Evolutionary conservation across 2,329 filamentous ascomycete genomes (phyloP).

Genomic region (Phialophora tarda): DNA sequence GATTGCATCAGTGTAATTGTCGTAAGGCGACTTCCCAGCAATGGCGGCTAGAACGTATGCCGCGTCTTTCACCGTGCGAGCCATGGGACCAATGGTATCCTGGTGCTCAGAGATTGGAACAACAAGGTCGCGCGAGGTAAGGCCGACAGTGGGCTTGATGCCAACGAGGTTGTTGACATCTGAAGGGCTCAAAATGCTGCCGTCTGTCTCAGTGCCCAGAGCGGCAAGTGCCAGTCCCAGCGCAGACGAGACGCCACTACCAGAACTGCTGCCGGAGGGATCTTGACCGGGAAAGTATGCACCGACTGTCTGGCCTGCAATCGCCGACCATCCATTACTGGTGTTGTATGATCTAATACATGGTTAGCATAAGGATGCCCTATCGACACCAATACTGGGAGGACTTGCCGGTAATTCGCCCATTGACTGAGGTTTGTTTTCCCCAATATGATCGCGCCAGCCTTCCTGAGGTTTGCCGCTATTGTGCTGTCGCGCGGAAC

Average conservation of each 20-base stretch:
- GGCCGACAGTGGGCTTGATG: slow-evolving; percentile 69
- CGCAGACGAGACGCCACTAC: slow-evolving; percentile 65
- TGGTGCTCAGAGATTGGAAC: slow-evolving; percentile 62
- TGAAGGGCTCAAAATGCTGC: slow-evolving; percentile 65
- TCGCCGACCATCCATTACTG: slow-evolving; percentile 67
- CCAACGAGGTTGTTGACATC: slow-evolving; percentile 66
- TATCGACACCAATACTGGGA: not conserved
- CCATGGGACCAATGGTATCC: slow-evolving; percentile 57
- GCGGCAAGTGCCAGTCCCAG: slow-evolving; percentile 65
- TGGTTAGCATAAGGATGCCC: not conserved
- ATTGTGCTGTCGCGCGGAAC: slow-evolving; percentile 64
- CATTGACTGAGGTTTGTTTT: slow-evolving; percentile 70
- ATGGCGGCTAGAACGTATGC: slow-evolving; percentile 65
- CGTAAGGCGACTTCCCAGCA: slow-evolving; percentile 57
- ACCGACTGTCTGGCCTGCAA: slow-evolving; percentile 66
- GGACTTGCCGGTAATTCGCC: slow-evolving; percentile 60
- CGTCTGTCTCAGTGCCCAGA: slow-evolving; percentile 69
- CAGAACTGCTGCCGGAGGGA: slow-evolving; percentile 66
- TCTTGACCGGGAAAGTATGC: slow-evolving; percentile 68
- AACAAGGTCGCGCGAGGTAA: slow-evolving; percentile 57
- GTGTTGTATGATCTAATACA: slow-evolving; percentile 52
- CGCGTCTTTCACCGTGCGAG: slow-evolving; percentile 64
- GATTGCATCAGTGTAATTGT: slow-evolving; percentile 65
- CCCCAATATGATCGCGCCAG: slow-evolving; percentile 68
- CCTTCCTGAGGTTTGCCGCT: slow-evolving; percentile 63